Evolutionary conservation across 306 rosid genomes (phyloP), one percentile per base, ranked within the genome.

Genomic region (Carpinus viminea): DNA sequence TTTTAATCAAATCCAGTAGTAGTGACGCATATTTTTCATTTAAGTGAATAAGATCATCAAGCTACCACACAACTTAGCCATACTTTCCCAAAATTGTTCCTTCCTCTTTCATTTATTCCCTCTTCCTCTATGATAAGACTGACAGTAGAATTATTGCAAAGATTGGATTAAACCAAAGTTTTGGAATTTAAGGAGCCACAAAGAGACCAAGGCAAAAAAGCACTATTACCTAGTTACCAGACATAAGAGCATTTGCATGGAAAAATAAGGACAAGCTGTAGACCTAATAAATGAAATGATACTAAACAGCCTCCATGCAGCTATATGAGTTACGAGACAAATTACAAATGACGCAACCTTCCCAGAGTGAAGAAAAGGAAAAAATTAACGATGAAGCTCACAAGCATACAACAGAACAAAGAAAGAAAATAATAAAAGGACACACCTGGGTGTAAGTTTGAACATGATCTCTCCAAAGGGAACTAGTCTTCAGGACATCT

Each of bases 381-480:
- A 36, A 34, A 26, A 74, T 73, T 41, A 55, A 61, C 43, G 72
- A 68, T 26, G 24, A 70, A 74, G 79, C 70, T 68, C 24, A 72
- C 54, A 60, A 66, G 45, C 46, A 70, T 41, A 77, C 50, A 78
- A 45, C 28, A 76, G 68, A 79, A 70, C 54, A 79, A 79, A 75
- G 69, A 68, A 75, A 31, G 69, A 76, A 43, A 56, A 50, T 70
- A 52, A 61, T 43, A 71, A 64, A 36, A 57, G 72, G n/a, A 6
- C 78, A 80, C 78, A 96, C 99, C 97, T 96, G 95, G 72, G 94
- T 93, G 85, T 93, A 96, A 38, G 97, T 96, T 83, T 90, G 96
- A 76, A 93, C 97, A 84, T 96, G 99, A 86, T 96, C 99, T 78
- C 98, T 91, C 99, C 99, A 96, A 74, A 96, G 99, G 76, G 99